Conservation (phyloP, 495 filamentous ascomycete genomes). For the Hypoxylon crocopeplum region DNA sequence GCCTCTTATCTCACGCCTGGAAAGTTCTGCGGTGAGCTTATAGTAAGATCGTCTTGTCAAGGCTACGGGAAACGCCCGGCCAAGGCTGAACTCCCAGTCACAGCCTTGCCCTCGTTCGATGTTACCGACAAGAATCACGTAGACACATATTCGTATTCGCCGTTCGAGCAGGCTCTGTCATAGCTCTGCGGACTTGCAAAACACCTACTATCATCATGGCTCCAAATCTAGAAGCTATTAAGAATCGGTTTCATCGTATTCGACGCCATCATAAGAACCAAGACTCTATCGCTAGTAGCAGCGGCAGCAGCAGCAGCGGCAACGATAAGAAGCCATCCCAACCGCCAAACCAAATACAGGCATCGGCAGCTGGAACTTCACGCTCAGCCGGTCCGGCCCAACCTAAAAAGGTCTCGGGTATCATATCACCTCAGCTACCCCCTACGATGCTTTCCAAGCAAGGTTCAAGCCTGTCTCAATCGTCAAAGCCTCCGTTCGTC, state of each 20-base stretch:
- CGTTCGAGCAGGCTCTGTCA: neutral
- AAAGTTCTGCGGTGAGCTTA: too few species aligned
- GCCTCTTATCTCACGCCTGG: too few species aligned
- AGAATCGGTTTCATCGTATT: conserved; percentile 8
- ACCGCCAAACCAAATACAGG: neutral
- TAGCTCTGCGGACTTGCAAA: neutral
- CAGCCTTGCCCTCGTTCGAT: too few species aligned
- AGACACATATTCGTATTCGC: too few species aligned
- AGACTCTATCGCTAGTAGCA: neutral
- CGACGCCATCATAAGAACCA: neutral
- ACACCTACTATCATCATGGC: conserved; percentile 1
- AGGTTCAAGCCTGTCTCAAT: neutral
- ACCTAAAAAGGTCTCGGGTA: neutral
- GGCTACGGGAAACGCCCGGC: too few species aligned
- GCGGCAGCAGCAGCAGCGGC: too few species aligned
- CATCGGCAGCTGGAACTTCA: neutral
- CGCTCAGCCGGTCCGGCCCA: neutral
- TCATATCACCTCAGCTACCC: neutral
- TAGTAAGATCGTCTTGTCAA: too few species aligned
- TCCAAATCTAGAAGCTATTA: conserved; percentile 11
- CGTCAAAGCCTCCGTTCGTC: neutral
- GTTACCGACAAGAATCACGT: too few species aligned
- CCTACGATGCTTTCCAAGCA: neutral
- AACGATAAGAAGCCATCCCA: conserved; percentile 1
- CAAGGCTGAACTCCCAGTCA: too few species aligned